Evolutionary conservation across 305 asterid species (phyloP).

Genomic region (Fraxinus nigra): DNA sequence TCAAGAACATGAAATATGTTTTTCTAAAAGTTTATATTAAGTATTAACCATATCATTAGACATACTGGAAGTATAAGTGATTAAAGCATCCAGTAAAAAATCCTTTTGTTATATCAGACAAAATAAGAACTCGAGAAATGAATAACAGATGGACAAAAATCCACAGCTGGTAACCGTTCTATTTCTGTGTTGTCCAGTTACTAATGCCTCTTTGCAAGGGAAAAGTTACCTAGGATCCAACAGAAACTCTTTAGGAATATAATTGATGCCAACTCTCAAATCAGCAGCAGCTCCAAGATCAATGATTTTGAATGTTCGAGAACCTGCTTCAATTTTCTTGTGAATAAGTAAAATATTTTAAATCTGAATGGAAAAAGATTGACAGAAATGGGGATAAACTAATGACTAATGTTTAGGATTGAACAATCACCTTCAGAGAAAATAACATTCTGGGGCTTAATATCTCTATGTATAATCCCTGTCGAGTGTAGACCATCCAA

Average conservation of each 20-base stretch:
- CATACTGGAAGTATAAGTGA: background rate
- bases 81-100: background rate
- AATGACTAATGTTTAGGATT: background rate
- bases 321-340: conserved; percentile 41
- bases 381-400: background rate
- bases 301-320: conserved; percentile 83
- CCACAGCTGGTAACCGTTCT: background rate
- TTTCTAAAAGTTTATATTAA: background rate
- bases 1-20: background rate
- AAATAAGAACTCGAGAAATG: background rate
- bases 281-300: conserved; percentile 98
- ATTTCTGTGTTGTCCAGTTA: background rate
- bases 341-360: background rate
- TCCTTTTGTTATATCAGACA: background rate
- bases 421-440: conserved; percentile 76
- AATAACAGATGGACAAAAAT: background rate
- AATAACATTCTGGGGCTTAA: conserved; percentile 90
- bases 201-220: background rate
- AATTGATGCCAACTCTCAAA: conserved; percentile 95
- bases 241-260: conserved; percentile 87
- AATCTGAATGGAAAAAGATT: background rate
- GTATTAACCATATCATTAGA: background rate
- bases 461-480: conserved; percentile 91
- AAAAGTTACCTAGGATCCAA: conserved; percentile 80
- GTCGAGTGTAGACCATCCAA: conserved; percentile 89